Percentiles rank a stretch among this genome's conserved stretches.
Conservation (phyloP, 257 asterid species). For the Orobanche coerulescens region DNA sequence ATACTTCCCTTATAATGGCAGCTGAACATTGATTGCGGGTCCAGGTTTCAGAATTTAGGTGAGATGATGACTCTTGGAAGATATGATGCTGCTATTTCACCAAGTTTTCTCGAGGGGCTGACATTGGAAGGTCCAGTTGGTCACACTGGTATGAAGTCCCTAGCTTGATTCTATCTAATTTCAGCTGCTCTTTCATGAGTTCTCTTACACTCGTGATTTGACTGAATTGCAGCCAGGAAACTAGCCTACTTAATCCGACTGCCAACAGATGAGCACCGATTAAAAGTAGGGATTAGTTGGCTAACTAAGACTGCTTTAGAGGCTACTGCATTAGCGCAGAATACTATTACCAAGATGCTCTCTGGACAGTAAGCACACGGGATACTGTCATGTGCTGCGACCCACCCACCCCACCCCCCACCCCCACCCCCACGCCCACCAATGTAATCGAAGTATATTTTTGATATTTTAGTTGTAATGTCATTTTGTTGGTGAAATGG, state of each 20-base stretch:
- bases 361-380: conserved; percentile 31
- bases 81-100: conserved; percentile 79
- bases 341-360: conserved; percentile 49
- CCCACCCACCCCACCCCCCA: no score
- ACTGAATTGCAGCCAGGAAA: conserved; percentile 64
- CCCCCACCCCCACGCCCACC: no score
- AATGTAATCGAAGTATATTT: not conserved
- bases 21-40: conserved; percentile 10
- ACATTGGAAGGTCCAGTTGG: conserved; percentile 88
- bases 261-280: conserved; percentile 86
- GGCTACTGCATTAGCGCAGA: conserved; percentile 66
- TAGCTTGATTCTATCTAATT: conserved; percentile 12
- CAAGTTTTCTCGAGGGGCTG: conserved; percentile 72
- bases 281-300: conserved; percentile 92
- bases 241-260: conserved; percentile 74
- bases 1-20: not conserved
- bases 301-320: conserved; percentile 71
- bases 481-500: not conserved
- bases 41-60: conserved; percentile 87
- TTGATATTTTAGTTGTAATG: not conserved
- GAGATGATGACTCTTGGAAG: conserved; percentile 98
- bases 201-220: not conserved
- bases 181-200: not conserved
- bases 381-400: not conserved
- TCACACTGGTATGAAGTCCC: conserved; percentile 60